phyloP scores from a whole-genome alignment of 805 yeast species.

The Nakazawaea ishiwadae region DNA sequence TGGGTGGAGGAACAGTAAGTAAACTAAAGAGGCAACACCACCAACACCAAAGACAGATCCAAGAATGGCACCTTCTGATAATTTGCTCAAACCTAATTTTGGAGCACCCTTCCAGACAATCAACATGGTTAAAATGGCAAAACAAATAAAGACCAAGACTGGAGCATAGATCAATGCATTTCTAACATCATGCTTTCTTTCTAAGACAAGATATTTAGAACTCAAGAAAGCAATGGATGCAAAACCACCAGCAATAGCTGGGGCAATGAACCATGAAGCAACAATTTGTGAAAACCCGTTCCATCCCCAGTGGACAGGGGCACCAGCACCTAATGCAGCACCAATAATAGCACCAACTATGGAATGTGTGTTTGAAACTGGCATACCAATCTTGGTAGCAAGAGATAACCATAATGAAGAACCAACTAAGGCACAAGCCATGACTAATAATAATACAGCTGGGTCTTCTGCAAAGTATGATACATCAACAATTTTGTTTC shows the following conservation, averaged over 20 bases:
- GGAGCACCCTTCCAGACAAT: conserved; percentile 83
- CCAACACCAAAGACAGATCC: conserved; percentile 66
- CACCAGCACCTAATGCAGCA: conserved; percentile 71
- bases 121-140: conserved; percentile 65
- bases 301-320: conserved; percentile 71
- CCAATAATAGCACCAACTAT: conserved; percentile 76
- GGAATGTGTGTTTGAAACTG: conserved; percentile 80
- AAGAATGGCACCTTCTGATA: conserved; percentile 46
- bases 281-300: conserved; percentile 63
- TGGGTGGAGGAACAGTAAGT: conserved; percentile 54
- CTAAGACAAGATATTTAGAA: conserved; percentile 58
- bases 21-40: conserved; percentile 47
- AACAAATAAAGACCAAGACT: conserved; percentile 52
- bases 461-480: conserved; percentile 47
- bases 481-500: conserved; percentile 56
- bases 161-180: conserved; percentile 59
- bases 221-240: conserved; percentile 54
- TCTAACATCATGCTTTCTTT: conserved; percentile 48
- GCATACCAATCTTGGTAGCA: conserved; percentile 66
- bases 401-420: conserved; percentile 65
- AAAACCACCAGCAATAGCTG: conserved; percentile 60
- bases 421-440: conserved; percentile 74
- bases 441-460: conserved; percentile 67
- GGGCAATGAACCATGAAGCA: conserved; percentile 82
- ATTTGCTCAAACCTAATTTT: conserved; percentile 48